A percentile compares a stretch with the other conserved stretches of the same genome.
Evolutionary conservation across 495 filamentous ascomycete genomes (phyloP).

Genomic region (Clavariopsis aquatica): DNA sequence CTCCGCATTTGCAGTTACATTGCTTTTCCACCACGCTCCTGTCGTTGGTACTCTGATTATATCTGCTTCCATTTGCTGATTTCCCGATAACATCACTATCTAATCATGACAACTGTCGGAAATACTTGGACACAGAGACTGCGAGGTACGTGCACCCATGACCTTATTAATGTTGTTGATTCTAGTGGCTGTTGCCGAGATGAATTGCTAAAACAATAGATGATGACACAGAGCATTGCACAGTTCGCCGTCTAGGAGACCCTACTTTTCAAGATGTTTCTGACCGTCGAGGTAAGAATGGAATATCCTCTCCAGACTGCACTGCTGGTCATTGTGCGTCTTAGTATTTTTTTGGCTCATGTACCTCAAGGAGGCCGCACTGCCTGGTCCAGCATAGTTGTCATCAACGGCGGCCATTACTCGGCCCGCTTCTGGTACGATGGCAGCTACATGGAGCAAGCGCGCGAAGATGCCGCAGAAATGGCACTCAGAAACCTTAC

Average conservation of each 20-base stretch:
- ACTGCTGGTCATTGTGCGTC: too few relatives aligned
- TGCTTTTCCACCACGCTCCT: too few relatives aligned
- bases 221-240: conserved; percentile 28
- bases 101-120: conserved; percentile 16
- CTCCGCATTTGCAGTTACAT: too few relatives aligned
- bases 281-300: conserved; percentile 36
- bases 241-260: neutral
- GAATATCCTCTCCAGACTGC: too few relatives aligned
- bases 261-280: conserved; percentile 36
- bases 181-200: neutral
- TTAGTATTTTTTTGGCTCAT: neutral
- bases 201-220: neutral
- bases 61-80: neutral
- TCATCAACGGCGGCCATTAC: conserved; percentile 20
- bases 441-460: conserved; percentile 19
- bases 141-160: conserved; percentile 16
- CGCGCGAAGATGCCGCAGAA: conserved; percentile 37
- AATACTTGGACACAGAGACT: conserved; percentile 20
- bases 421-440: conserved; percentile 37
- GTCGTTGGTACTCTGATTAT: too few relatives aligned
- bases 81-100: neutral
- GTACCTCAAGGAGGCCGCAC: conserved; percentile 36
- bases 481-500: conserved; percentile 20
- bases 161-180: neutral
- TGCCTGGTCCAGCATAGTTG: conserved; percentile 34